Percentiles rank a stretch among this genome's conserved stretches.
phyloP scores from a whole-genome alignment of 2,329 filamentous ascomycete species.

The Colletotrichum limetticola region DNA sequence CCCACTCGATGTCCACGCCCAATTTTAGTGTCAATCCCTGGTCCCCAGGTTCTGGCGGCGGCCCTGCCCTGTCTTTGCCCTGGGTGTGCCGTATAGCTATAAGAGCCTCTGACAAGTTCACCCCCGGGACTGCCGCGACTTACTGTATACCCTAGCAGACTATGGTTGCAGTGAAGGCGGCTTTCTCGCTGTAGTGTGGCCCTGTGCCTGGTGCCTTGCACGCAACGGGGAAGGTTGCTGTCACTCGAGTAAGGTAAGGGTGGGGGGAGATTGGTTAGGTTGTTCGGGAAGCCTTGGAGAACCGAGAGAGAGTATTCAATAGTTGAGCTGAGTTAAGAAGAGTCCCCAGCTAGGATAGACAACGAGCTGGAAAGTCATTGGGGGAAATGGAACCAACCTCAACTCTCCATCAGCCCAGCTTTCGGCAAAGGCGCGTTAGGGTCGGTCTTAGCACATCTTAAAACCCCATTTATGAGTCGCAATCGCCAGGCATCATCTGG shows the following conservation, averaged over 20 bases:
- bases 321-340: conserved; percentile 10
- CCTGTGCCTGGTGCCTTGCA: conserved; percentile 13
- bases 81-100: background rate
- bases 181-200: background rate
- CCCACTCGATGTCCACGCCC: background rate
- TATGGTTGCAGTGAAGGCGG: background rate
- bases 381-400: background rate
- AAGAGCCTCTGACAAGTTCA: background rate
- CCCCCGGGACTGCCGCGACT: conserved; percentile 14
- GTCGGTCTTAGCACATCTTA: conserved; percentile 24
- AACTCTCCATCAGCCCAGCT: conserved; percentile 9
- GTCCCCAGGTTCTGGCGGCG: conserved; percentile 5
- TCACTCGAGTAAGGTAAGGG: background rate
- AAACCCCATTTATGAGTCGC: conserved; percentile 28
- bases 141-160: background rate
- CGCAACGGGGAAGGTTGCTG: conserved; percentile 3
- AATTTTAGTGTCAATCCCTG: conserved; percentile 3
- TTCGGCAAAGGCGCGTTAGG: conserved; percentile 19
- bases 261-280: background rate
- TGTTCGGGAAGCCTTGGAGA: background rate
- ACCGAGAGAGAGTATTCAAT: background rate
- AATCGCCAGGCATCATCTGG: conserved; percentile 7
- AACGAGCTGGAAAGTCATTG: background rate
- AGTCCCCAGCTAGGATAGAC: background rate
- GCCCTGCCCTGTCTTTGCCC: background rate